Base-by-base conservation (phyloP, 306 rosid genomes). In the Mimosa bimucronata region DNA sequence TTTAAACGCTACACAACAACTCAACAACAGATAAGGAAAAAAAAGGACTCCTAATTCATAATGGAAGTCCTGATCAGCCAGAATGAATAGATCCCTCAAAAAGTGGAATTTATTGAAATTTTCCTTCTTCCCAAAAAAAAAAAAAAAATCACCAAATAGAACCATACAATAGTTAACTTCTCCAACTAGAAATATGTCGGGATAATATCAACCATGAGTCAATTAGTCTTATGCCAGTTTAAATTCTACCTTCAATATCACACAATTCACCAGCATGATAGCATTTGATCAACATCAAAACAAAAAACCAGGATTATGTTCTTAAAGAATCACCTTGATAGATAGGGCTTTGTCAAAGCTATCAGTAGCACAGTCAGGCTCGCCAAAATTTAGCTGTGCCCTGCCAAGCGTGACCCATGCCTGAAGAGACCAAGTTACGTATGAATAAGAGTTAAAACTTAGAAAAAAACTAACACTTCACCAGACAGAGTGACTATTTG, bases 371-470 rank as follows among this genome's bases (percentile, higher is more conserved):
- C 83, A 88, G 85, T 94, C 97, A 13, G 98, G 97, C 85, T 94
- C 97, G 60, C 97, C 97, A 78, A 85, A 94, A 84, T 94, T 92
- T 74, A 94, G 85, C 81, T 92, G 97, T 70, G 98, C 92, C 83
- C 98, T 91, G 66, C 97, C 98, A 71, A 94, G 97, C 60, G 98
- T 92, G 72, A 91, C 80, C 98, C 97, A 91, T 53, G 95, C 97
- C 97, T 94, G 83, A 38, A 73, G 66, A 69, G 62, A 83, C 76
- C 83, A 73, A 66, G 52, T 72, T 77, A 18, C 60, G 75, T 75
- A 75, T 21, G 6, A 73, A 68, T 42, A 41, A 72, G 45, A 29
- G 44, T 71, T 31, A 48, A 9, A 75, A 46, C 55, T 50, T 30
- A 42, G 62, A 15, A 74, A 42, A 60, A 50, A 40, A 77, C 46